These are phyloP conservation scores for Rhynchosporium graminicola DNA, from an alignment of 2,329 filamentous ascomycete genomes.

Conservation along the genomic window DNA sequence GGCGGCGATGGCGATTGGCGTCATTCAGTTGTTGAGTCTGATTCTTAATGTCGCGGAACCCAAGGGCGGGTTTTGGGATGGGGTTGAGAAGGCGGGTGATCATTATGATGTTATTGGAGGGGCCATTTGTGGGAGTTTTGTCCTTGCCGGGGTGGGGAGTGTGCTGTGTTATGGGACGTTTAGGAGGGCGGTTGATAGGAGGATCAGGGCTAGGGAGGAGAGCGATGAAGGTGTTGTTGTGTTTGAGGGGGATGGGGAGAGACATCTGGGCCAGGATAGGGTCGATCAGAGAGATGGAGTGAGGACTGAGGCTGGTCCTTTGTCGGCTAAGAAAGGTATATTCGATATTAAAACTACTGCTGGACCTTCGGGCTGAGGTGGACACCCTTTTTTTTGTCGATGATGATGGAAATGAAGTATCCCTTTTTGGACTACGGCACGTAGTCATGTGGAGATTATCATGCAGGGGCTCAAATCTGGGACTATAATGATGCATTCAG, in stretches of 20 bases:
- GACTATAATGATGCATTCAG: too few relatives aligned
- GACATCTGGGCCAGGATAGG: not conserved
- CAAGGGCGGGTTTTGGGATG: constrained; percentile 84
- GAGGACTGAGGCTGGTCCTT: not conserved
- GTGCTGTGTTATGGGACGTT: constrained; percentile 76
- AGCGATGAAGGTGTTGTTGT: not conserved
- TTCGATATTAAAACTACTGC: not conserved
- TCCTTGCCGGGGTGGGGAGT: constrained; percentile 64
- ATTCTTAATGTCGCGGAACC: constrained; percentile 66
- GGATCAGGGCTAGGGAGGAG: constrained; percentile 4
- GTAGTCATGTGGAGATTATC: too few relatives aligned
- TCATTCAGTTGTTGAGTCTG: constrained; percentile 80
- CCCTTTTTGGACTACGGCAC: too few relatives aligned
- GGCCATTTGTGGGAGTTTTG: constrained; percentile 80
- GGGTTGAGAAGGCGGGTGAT: constrained; percentile 73
- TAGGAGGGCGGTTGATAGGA: constrained; percentile 13
- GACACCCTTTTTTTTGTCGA: too few relatives aligned
- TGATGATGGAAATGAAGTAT: too few relatives aligned
- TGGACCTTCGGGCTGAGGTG: constrained; percentile 8
- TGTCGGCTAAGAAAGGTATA: constrained; percentile 6
- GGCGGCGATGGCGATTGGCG: constrained; percentile 66
- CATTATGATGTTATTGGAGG: constrained; percentile 86
- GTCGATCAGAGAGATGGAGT: not conserved
- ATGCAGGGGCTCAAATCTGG: too few relatives aligned
- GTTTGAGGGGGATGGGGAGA: not conserved